Conservation (phyloP, 345 rosid species). For the Syzygium grande region DNA sequence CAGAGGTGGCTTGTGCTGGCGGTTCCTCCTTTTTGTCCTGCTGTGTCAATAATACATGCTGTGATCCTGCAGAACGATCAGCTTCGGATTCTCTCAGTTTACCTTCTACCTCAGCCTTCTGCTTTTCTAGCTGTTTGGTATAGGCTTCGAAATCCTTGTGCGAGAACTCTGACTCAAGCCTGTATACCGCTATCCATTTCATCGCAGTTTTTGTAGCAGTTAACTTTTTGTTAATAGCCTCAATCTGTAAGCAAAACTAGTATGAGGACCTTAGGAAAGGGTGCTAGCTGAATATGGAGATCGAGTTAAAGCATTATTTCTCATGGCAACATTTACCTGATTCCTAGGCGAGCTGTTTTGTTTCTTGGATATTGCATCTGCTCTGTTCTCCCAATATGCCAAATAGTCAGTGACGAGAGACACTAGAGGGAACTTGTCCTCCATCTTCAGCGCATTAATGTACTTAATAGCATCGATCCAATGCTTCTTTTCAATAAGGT, state of each 20-base stretch:
- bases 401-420: slow-evolving; percentile 9
- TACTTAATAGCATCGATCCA: slow-evolving; percentile 15
- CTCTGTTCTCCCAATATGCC: background rate
- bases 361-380: background rate
- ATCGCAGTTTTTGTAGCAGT: slow-evolving; percentile 2
- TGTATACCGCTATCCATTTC: slow-evolving; percentile 14
- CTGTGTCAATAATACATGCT: background rate
- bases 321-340: background rate
- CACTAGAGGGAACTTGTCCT: slow-evolving; percentile 14
- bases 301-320: background rate
- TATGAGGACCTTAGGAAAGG: background rate
- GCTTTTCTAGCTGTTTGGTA: slow-evolving; percentile 6
- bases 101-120: background rate
- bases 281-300: background rate
- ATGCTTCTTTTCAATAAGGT: slow-evolving; percentile 16
- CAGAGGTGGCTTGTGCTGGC: background rate
- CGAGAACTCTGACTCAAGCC: slow-evolving; percentile 1
- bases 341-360: background rate
- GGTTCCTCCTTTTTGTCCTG: background rate
- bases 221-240: slow-evolving; percentile 6
- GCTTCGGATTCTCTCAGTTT: background rate
- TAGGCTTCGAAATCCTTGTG: background rate
- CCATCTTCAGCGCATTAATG: slow-evolving; percentile 20
- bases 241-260: slow-evolving; percentile 9
- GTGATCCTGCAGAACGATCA: background rate